Conservation (phyloP, 2,329 filamentous ascomycete genomes). For the Chaetomiaceae sp. region DNA sequence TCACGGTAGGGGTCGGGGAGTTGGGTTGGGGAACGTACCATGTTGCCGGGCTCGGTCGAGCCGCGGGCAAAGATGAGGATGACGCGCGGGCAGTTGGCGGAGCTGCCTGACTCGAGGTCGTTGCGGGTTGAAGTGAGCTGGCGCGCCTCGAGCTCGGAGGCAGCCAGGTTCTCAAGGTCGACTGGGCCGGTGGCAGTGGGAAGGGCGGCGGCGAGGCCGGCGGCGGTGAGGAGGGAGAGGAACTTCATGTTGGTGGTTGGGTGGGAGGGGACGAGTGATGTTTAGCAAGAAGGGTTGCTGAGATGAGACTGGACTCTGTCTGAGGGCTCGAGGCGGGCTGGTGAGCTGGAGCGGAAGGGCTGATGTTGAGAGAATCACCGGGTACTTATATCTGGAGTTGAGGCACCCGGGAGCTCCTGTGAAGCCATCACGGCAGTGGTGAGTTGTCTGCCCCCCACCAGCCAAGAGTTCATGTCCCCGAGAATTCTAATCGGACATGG, state of each 20-base stretch:
- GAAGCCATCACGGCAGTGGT: background rate
- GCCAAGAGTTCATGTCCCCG: background rate
- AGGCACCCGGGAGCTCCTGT: background rate
- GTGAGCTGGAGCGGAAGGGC: background rate
- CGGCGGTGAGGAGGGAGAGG: constrained; percentile 13
- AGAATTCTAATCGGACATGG: background rate
- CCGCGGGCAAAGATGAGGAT: constrained; percentile 41
- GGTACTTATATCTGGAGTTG: constrained; percentile 8
- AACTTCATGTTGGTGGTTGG: constrained; percentile 20
- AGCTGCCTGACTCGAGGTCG: constrained; percentile 17
- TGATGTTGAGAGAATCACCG: background rate
- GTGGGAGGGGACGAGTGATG: background rate
- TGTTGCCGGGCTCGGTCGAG: constrained; percentile 37
- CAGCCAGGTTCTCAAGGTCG: background rate
- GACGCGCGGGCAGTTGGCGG: constrained; percentile 31
- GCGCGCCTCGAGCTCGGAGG: constrained; percentile 8
- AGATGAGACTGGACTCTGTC: background rate
- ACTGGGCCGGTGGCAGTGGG: constrained; percentile 8
- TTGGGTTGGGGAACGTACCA: constrained; percentile 24
- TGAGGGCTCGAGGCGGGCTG: background rate
- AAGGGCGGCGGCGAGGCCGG: constrained; percentile 15
- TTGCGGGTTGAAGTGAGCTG: constrained; percentile 12
- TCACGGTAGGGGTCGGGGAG: background rate
- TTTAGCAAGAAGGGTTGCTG: background rate
- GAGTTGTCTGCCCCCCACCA: background rate